Percentiles rank a stretch among this genome's conserved stretches.
Evolutionary conservation across 257 asterid genomes (phyloP).

Genomic region (Cordia subcordata): DNA sequence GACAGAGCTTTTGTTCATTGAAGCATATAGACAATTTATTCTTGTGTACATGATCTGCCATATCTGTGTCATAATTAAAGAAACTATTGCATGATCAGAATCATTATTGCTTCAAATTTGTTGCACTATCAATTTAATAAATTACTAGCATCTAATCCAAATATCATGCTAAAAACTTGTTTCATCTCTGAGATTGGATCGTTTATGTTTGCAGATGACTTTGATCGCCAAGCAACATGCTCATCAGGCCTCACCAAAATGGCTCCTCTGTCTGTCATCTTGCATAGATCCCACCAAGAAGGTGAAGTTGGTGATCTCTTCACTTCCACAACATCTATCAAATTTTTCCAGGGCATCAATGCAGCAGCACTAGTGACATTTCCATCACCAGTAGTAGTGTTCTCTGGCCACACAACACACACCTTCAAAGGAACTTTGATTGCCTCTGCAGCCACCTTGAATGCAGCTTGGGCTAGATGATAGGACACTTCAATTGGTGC

Average conservation of each 20-base stretch:
- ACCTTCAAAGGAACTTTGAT: slow-evolving; percentile 44
- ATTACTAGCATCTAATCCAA: slow-evolving; percentile 24
- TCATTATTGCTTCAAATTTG: too few species aligned
- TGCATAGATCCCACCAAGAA: slow-evolving; percentile 90
- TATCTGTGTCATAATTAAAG: too few species aligned
- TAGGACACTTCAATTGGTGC: slow-evolving; percentile 73
- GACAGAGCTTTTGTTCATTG: too few species aligned
- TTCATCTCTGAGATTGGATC: slow-evolving; percentile 42
- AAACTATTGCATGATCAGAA: too few species aligned
- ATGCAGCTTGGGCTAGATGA: slow-evolving; percentile 58
- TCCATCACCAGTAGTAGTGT: slow-evolving; percentile 13
- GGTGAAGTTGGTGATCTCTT: slow-evolving; percentile 31
- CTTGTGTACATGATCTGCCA: too few species aligned
- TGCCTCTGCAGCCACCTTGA: slow-evolving; percentile 57
- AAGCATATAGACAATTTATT: too few species aligned
- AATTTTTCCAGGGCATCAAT: slow-evolving; percentile 54
- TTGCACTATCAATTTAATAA: background rate
- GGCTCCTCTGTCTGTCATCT: slow-evolving; percentile 61
- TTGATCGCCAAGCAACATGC: slow-evolving; percentile 73
- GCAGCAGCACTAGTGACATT: slow-evolving; percentile 29
- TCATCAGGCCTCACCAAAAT: slow-evolving; percentile 95
- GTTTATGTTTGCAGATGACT: slow-evolving; percentile 26
- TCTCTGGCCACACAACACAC: slow-evolving; percentile 64
- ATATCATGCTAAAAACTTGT: slow-evolving; percentile 37
- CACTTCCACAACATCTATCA: slow-evolving; percentile 54